A percentile compares a stretch with the other conserved stretches of the same genome.
phyloP scores from a whole-genome alignment of 1,284 basidiomycete genomes.

The Mycena citricolor region DNA sequence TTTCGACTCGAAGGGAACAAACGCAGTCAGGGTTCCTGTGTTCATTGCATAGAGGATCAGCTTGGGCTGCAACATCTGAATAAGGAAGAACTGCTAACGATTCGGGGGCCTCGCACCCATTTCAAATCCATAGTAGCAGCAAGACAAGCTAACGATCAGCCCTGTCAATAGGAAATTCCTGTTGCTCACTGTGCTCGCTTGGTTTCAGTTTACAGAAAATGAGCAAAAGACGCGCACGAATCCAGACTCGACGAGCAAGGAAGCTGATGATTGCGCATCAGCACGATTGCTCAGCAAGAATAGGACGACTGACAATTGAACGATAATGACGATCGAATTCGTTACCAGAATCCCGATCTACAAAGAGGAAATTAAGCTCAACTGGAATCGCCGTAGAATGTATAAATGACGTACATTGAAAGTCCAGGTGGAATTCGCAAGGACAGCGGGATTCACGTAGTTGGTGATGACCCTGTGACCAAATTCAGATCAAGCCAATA shows the following conservation, averaged over 20 bases:
- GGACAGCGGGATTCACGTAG: conserved; percentile 9
- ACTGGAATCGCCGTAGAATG: no score
- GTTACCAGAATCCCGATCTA: no score
- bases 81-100: neutral
- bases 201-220: neutral
- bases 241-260: conserved; percentile 5
- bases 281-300: no score
- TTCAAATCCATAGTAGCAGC: conserved; percentile 11
- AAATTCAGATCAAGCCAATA: no score
- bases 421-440: conserved; percentile 9
- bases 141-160: conserved; percentile 15
- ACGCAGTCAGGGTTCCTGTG: conserved; percentile 16
- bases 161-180: conserved; percentile 5
- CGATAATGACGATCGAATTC: conserved; percentile 5
- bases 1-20: neutral
- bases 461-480: conserved; percentile 17
- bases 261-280: neutral
- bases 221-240: neutral
- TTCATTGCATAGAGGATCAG: conserved; percentile 18
- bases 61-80: neutral
- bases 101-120: conserved; percentile 4
- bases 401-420: conserved; percentile 9
- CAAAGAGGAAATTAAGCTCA: no score
- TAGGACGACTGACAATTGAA: no score
- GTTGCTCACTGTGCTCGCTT: conserved; percentile 9